phyloP scores from a whole-genome alignment of 176 grass and related monocot species.

The Secale cereale region DNA sequence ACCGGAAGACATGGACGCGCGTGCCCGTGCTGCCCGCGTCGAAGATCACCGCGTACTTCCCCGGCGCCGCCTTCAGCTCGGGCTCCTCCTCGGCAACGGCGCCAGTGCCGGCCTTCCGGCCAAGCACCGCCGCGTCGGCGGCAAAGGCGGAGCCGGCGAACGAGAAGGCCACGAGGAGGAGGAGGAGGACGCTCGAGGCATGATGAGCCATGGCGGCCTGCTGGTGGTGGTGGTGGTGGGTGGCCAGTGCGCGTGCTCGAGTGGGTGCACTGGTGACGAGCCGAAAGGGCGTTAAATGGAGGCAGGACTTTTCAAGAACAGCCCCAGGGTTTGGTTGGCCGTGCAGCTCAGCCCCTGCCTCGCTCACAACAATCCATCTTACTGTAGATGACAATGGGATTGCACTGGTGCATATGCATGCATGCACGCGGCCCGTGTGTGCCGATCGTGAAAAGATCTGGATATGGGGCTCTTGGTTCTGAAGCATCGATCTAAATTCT shows the following conservation, averaged over 20 bases:
- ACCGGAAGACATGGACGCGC: constrained; percentile 32
- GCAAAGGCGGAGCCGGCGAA: background rate
- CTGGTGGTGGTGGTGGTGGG: too few relatives aligned
- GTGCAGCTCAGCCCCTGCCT: too few relatives aligned
- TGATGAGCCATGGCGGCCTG: background rate
- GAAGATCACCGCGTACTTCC: background rate
- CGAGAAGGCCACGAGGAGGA: background rate
- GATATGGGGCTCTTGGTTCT: too few relatives aligned
- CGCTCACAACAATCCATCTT: too few relatives aligned
- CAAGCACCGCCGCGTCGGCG: background rate
- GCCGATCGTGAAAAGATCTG: too few relatives aligned
- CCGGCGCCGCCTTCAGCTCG: too few relatives aligned
- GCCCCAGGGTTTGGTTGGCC: too few relatives aligned
- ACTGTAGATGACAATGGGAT: too few relatives aligned
- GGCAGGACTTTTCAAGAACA: background rate
- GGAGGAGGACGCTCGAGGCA: background rate
- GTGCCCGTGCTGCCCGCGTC: background rate
- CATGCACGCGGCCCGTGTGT: too few relatives aligned
- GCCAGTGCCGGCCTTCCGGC: background rate
- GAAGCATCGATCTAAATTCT: too few relatives aligned
- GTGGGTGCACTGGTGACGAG: background rate
- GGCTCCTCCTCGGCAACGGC: background rate
- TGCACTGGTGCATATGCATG: too few relatives aligned
- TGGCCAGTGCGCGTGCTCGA: background rate
- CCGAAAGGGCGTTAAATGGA: background rate